Base-by-base conservation (phyloP, 495 filamentous ascomycete species). In the Talaromyces liani region DNA sequence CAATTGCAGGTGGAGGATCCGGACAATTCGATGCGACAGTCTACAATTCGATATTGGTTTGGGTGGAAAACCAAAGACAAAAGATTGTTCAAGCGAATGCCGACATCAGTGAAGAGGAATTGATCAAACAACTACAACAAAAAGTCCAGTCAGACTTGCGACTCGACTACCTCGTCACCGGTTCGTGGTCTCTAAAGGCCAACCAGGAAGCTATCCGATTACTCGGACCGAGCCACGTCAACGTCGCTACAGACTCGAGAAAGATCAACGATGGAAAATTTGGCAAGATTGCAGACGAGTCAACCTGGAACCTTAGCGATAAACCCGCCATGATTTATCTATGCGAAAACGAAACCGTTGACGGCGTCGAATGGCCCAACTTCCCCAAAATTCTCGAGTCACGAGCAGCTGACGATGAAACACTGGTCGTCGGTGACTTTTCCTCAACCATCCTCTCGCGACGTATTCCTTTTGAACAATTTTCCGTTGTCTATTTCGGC, bases 131-230 rank as follows among this genome's bases (percentile, higher is more conserved):
- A 62, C 78, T 95, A 58, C 79, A 79, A 64, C 83, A 83, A 67
- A 84, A 86, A 54, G 79, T 91, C 1, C 78, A 86, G 56, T 73
- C 84, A 45, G 84, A 89, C 45, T 71, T 96, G 70, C 87, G 86
- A 72, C 72, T 94, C 20, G 94, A 97, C 73, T 98, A 98, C 72
- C 79, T 97, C 18, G 88, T 97, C 39, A 96, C 94, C 41, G 93
- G 93, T 63, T 85, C 86, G 64, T 96, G 94, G 93, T 93, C 90
- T 31, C 80, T 90, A 65, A 97, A 98, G 75, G 92, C 92, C n/a
- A 87, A 84, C 51, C 88, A 93, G 73, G 93, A 97, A 74, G 92
- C 91, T 25, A 77, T 78, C 25, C 80, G 91, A 41, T 74, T 98
- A 3, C 72, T 95, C 0, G 93, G 93, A 4, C 76, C 86, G 7